These are phyloP conservation scores for Gossypium thurberi DNA, from an alignment of 345 rosid genomes.

Conservation along the genomic window DNA sequence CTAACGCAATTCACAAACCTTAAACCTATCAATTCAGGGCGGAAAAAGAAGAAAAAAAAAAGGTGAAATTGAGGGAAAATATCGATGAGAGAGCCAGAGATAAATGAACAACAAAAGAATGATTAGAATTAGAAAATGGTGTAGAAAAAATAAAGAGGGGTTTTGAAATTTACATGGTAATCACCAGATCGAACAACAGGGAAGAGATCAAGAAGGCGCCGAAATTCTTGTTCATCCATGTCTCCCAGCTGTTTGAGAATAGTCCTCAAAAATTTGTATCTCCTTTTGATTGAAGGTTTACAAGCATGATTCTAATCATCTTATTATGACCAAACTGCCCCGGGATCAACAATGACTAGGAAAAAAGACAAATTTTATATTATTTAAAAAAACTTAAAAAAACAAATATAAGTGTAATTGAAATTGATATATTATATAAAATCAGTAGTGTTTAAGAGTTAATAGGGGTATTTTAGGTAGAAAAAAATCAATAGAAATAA, in stretches of 20 bases:
- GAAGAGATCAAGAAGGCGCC: conserved; percentile 64
- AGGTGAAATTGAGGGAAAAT: not conserved
- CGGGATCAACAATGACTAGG: too few species aligned
- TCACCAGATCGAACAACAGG: conserved; percentile 77
- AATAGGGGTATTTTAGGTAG: too few species aligned
- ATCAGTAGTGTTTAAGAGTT: too few species aligned
- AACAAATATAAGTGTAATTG: too few species aligned
- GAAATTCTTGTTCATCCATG: conserved; percentile 82
- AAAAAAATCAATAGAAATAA: too few species aligned
- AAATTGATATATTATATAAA: too few species aligned
- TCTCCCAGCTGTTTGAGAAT: not conserved
- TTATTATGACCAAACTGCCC: not conserved
- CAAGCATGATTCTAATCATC: not conserved
- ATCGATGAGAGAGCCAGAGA: not conserved
- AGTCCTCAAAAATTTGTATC: not conserved
- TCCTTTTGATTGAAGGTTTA: not conserved
- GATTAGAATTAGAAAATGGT: not conserved
- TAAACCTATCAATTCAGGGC: not conserved
- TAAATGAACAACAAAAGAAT: not conserved
- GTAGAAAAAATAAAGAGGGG: conserved; percentile 1
- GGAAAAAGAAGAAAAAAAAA: not conserved
- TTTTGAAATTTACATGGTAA: conserved; percentile 35
- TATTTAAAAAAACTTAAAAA: too few species aligned
- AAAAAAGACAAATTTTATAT: too few species aligned
- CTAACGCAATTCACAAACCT: not conserved